Evolutionary conservation across 495 filamentous ascomycete species (phyloP).

Genomic region (Lepidopterella palustris): DNA sequence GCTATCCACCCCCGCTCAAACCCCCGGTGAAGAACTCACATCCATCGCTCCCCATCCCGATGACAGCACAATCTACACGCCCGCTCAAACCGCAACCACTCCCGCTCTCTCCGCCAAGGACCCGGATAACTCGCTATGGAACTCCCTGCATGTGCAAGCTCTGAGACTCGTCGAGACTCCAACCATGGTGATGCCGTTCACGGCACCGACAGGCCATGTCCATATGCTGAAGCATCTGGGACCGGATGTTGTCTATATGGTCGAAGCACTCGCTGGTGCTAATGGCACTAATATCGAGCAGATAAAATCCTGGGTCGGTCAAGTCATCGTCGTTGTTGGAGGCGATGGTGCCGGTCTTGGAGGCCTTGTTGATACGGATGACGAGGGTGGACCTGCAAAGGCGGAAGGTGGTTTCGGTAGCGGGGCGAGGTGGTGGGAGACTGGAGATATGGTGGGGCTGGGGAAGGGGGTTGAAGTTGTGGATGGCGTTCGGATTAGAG

Average conservation of each 20-base stretch:
- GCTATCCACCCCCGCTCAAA: constrained; percentile 66
- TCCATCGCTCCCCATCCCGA: constrained; percentile 42
- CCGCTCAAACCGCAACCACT: constrained; percentile 13
- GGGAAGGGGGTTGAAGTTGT: constrained; percentile 4
- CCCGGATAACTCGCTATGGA: constrained; percentile 51
- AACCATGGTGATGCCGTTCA: constrained; percentile 81
- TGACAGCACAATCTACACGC: constrained; percentile 18
- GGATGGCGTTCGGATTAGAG: constrained; percentile 4
- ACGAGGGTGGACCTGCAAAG: constrained; percentile 58
- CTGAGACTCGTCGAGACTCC: constrained; percentile 71
- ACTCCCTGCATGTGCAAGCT: constrained; percentile 69
- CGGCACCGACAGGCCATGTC: constrained; percentile 64
- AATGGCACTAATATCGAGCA: constrained; percentile 31
- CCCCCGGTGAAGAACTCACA: constrained; percentile 57
- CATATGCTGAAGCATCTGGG: constrained; percentile 78
- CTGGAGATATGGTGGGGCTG: constrained; percentile 69
- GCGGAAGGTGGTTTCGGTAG: constrained; percentile 9
- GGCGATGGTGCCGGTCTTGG: constrained; percentile 58
- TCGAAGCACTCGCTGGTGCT: constrained; percentile 29
- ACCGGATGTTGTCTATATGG: constrained; percentile 74
- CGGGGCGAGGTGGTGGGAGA: constrained; percentile 67
- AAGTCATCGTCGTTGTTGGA: constrained; percentile 78
- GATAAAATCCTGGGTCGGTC: constrained; percentile 64
- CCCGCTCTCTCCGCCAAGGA: constrained; percentile 27
- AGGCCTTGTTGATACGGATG: constrained; percentile 84